phyloP scores from a whole-genome alignment of 2,329 filamentous ascomycete genomes.

The Fusarium chlamydosporum region DNA sequence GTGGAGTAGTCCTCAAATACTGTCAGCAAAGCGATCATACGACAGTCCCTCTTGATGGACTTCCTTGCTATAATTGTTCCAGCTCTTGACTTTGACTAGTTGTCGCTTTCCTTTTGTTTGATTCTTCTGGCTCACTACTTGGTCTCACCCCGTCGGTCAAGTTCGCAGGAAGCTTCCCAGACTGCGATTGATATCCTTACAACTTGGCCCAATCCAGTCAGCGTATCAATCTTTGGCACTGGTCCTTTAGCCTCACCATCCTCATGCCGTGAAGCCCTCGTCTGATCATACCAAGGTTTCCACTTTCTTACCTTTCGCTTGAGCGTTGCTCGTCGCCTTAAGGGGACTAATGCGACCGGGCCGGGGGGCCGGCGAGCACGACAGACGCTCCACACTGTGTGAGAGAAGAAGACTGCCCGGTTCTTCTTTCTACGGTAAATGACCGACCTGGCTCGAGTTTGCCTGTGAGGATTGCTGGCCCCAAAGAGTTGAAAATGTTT shows the following conservation, averaged over 20 bases:
- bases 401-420: conserved; percentile 3
- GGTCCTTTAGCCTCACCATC: not conserved
- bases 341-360: conserved; percentile 44
- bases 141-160: conserved; percentile 10
- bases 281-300: conserved; percentile 33
- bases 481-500: conserved; percentile 2
- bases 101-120: conserved; percentile 33
- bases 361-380: conserved; percentile 34
- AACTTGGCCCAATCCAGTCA: not conserved
- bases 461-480: not conserved
- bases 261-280: conserved; percentile 22
- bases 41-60: not conserved
- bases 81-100: not conserved
- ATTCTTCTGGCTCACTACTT: conserved; percentile 32
- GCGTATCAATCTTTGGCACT: not conserved
- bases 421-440: not conserved
- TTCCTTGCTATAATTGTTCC: not conserved
- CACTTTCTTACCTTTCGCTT: conserved; percentile 44
- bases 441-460: not conserved
- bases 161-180: conserved; percentile 15
- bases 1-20: not conserved
- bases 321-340: conserved; percentile 40
- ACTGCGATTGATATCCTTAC: not conserved
- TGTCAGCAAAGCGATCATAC: not conserved
- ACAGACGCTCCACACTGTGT: conserved; percentile 40